Evolutionary conservation across 495 filamentous ascomycete genomes (phyloP), one percentile per base, ranked within the genome.

Genomic region (Oleoguttula mirabilis): DNA sequence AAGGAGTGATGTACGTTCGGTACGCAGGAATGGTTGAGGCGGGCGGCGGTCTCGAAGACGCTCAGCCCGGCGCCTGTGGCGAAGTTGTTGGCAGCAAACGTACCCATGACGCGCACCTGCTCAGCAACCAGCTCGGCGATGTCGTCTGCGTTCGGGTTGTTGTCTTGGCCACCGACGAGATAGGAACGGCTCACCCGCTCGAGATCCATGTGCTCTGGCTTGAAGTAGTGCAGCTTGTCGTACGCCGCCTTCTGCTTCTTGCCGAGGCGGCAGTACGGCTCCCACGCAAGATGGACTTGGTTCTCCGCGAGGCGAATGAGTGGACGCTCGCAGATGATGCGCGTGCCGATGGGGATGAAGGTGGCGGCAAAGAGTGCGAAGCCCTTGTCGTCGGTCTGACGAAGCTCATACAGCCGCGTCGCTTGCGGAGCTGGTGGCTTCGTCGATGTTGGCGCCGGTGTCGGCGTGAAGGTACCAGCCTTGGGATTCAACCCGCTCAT

Each of bases 21-120:
- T 12, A 55, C 36, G 41, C 56, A 59, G 11, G 51, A 55, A 36
- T 59, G 56, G 23, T 59, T 59, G 4, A 59, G 31, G 5, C 54
- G 54, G 8, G 51, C 43, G 4, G 44, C 31, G 5, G 21, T 45
- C 3, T 17, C 36, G 46, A 47, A 59, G 11, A 59, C 21, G 14
- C 32, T 45, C 17, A 21, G 23, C 7, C 28, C 37, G 19, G 16
- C 4, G 10, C 27, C 35, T 32, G 40, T n/a, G 1, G 27, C 4
- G 35, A 50, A 38, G 32, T 46, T 39, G 39, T 52, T 52, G 19
- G 25, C 28, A 14, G 45, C 45, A 34, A 52, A 52, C 10, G 42
- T 44, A n/a, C 45, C 35, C 38, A 52, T 41, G 30, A 56, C 40
- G 14, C 49, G 41, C 0, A 45, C 25, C 24, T 51, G 44, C n/a